Conservation (phyloP, 768 basidiomycete species). For the Boletus rufocinnamomeus region DNA sequence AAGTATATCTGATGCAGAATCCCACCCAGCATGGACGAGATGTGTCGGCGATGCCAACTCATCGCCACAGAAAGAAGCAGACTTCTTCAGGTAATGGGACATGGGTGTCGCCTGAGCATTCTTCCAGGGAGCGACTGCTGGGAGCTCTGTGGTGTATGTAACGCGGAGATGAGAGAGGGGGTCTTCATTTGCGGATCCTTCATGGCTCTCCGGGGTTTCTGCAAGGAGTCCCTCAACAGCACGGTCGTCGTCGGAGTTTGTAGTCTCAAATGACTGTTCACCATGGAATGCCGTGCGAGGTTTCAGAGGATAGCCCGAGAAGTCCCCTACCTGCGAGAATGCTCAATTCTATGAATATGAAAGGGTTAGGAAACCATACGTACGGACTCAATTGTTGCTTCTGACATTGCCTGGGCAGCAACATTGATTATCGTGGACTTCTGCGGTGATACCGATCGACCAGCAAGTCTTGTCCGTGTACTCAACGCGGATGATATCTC, state of each 20-base stretch:
- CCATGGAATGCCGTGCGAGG: constrained; percentile 30
- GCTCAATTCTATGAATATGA: constrained; percentile 34
- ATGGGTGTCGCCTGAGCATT: constrained; percentile 37
- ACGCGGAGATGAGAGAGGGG: constrained; percentile 39
- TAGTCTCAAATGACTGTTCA: constrained; percentile 36
- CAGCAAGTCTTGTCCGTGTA: constrained; percentile 34
- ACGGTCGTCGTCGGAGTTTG: constrained; percentile 41
- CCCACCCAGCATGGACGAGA: constrained; percentile 61
- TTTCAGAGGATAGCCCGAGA: constrained; percentile 27
- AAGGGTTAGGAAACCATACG: constrained; percentile 31
- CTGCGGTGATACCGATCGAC: constrained; percentile 37
- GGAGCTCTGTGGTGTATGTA: constrained; percentile 38
- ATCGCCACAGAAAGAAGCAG: constrained; percentile 41
- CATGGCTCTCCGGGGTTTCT: constrained; percentile 35
- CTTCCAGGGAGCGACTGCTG: constrained; percentile 37
- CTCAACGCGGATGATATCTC: constrained; percentile 32
- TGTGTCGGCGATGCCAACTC: constrained; percentile 47
- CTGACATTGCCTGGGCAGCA: constrained; percentile 26
- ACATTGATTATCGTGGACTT: constrained; percentile 27
- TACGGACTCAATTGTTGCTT: constrained; percentile 33
- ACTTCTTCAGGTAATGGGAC: constrained; percentile 41
- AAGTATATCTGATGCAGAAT: constrained; percentile 47
- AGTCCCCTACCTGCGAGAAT: constrained; percentile 32
- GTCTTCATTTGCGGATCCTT: constrained; percentile 34
- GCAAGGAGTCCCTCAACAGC: constrained; percentile 35